A percentile compares a stretch with the other conserved stretches of the same genome.
phyloP scores from a whole-genome alignment of 164 flowering plant species.

The Macadamia tetraphylla region DNA sequence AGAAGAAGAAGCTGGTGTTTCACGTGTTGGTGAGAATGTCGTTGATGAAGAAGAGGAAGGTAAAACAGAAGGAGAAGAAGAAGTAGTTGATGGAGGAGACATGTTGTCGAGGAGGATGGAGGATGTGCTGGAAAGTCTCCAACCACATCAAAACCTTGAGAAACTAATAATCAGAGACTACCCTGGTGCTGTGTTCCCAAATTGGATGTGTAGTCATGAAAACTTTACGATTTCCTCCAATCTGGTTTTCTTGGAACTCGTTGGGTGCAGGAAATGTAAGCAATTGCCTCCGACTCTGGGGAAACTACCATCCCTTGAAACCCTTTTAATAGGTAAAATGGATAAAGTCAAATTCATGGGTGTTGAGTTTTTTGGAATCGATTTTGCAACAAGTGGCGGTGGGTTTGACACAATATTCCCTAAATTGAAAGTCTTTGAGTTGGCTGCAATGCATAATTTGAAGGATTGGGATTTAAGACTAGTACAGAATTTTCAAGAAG shows the following conservation, averaged over 20 bases:
- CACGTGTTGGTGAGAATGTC: too few species aligned
- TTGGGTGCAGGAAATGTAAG: not conserved
- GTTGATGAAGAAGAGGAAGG: too few species aligned
- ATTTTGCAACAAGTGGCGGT: not conserved
- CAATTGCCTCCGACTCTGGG: slow-evolving; percentile 3
- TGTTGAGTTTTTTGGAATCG: not conserved
- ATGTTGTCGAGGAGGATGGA: not conserved
- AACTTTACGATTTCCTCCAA: not conserved
- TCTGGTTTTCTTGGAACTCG: not conserved
- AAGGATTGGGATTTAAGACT: not conserved
- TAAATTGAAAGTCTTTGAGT: not conserved
- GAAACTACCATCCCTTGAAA: not conserved
- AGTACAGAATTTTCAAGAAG: not conserved
- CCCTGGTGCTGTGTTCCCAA: too few species aligned
- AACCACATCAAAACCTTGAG: not conserved
- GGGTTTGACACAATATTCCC: not conserved
- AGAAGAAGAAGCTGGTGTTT: too few species aligned
- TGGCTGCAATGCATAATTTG: not conserved
- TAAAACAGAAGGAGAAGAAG: too few species aligned
- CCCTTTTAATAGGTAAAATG: not conserved
- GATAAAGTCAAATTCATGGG: not conserved
- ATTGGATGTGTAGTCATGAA: too few species aligned
- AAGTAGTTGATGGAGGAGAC: not conserved
- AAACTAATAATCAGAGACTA: too few species aligned
- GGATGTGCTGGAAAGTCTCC: slow-evolving; percentile 1